Evolutionary conservation across 495 filamentous ascomycete genomes (phyloP).

Genomic region (Hypoxylon fragiforme): DNA sequence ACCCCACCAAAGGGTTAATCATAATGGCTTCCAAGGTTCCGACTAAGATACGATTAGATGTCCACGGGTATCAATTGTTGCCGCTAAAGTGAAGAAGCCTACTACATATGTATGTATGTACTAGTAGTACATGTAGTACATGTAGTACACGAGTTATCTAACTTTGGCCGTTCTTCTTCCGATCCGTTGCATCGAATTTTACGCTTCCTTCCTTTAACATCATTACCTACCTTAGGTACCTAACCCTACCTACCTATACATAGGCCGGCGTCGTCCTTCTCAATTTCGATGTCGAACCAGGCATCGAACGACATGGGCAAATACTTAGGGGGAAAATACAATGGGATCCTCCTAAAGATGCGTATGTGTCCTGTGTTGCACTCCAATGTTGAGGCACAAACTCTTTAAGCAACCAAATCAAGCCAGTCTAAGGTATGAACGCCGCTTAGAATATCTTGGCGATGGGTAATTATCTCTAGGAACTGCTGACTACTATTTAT

Average conservation of each 20-base stretch:
- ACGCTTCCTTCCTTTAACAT: too few relatives aligned
- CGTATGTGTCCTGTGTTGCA: not conserved
- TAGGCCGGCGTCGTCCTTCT: not conserved
- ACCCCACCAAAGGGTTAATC: slow-evolving; percentile 18
- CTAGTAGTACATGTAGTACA: too few relatives aligned
- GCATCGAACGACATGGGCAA: not conserved
- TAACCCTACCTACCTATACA: not conserved
- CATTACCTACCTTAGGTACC: too few relatives aligned
- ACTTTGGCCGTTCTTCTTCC: too few relatives aligned
- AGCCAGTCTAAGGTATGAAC: not conserved
- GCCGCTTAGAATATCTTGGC: not conserved
- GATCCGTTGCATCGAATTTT: too few relatives aligned
- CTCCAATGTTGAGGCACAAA: not conserved
- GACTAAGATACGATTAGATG: not conserved
- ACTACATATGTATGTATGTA: too few relatives aligned
- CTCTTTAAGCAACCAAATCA: not conserved
- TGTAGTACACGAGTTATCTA: too few relatives aligned
- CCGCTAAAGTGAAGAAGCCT: too few relatives aligned
- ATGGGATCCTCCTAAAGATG: not conserved
- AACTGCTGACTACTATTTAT: not conserved
- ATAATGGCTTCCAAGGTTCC: not conserved
- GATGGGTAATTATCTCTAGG: not conserved
- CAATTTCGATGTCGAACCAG: not conserved
- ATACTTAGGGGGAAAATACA: not conserved
- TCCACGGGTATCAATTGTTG: too few relatives aligned